Base-by-base conservation (phyloP, 306 rosid genomes). In the Aeschynomene evenia region DNA sequence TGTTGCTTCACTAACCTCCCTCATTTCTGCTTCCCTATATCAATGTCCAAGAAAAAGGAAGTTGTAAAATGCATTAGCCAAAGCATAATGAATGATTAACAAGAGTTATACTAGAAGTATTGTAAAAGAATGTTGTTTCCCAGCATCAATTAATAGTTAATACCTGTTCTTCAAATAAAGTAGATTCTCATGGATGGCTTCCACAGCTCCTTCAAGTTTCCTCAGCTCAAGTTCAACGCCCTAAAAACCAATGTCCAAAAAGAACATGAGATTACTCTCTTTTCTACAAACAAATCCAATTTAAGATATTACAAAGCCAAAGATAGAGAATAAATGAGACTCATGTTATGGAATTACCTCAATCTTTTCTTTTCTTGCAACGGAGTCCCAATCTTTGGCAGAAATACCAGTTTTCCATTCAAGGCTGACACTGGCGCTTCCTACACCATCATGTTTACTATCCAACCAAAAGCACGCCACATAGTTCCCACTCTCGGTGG, bases 181-280 rank as follows among this genome's bases (percentile, higher is more conserved):
- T 5, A 85, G 71, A 76, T 82, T 85, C 1, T 85, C 82, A 16
- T 53, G 81, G 80, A 85, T 85, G 65, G 86, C 84, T 69, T 85
- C 72, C 59, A 85, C 86, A 6, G 86, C 86, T 48, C 79, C 89
- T 48, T 79, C 86, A 28, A 85, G 84, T 70, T 85, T 85, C 78
- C 68, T 70, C 24, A 85, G 77, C 86, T 85, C 86, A 69, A 85
- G 84, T 61, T 85, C 89, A 76, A 85, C 86, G 48, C 86, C 89
- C 89, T 85, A 28, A 26, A 48, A 65, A 60, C 14, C 72, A 79
- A 75, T 57, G 72, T 18, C 12, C 65, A 53, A 15, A 48, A 13
- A 2, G 9, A 70, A 21, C 22, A 37, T 40, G 49, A 9, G 66
- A 56, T 49, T 50, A 40, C 55, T 26, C 14, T 19, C 33, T 50